Evolutionary conservation across 805 yeast species (phyloP).

Genomic region (Candida multigemmis): DNA sequence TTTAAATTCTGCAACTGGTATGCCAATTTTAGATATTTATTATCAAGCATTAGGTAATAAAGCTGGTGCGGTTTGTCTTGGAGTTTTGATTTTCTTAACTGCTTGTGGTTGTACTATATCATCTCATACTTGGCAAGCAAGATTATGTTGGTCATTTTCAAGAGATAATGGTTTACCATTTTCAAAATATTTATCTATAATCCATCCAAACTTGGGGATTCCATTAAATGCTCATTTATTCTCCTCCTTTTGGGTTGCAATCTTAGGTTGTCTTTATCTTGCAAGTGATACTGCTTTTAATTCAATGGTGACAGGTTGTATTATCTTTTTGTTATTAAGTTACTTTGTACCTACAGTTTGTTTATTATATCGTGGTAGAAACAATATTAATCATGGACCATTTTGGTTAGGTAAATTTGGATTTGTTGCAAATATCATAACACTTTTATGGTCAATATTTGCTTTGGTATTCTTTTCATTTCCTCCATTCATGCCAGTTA

Average conservation of each 20-base stretch:
- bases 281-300: conserved; percentile 31
- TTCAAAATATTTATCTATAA: conserved; percentile 25
- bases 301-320: conserved; percentile 24
- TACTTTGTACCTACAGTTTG: conserved; percentile 27
- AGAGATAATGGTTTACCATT: conserved; percentile 36
- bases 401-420: conserved; percentile 34
- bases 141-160: conserved; percentile 34
- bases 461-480: conserved; percentile 30
- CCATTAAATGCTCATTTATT: conserved; percentile 33
- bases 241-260: conserved; percentile 21
- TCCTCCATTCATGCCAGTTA: conserved; percentile 18
- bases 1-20: conserved; percentile 18
- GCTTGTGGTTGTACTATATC: conserved; percentile 30
- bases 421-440: conserved; percentile 20
- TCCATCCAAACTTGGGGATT: conserved; percentile 28
- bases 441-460: conserved; percentile 25
- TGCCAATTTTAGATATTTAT: conserved; percentile 33
- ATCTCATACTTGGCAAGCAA: conserved; percentile 35
- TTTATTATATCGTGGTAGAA: conserved; percentile 25
- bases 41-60: conserved; percentile 26
- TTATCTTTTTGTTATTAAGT: conserved; percentile 27
- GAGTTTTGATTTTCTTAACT: conserved; percentile 22
- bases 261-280: conserved; percentile 27
- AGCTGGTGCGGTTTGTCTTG: conserved; percentile 28
- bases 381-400: conserved; percentile 30